Evolutionary conservation across 441 rosid species (phyloP), one percentile per base, ranked within the genome.

Genomic region (Erodium moschatum): DNA sequence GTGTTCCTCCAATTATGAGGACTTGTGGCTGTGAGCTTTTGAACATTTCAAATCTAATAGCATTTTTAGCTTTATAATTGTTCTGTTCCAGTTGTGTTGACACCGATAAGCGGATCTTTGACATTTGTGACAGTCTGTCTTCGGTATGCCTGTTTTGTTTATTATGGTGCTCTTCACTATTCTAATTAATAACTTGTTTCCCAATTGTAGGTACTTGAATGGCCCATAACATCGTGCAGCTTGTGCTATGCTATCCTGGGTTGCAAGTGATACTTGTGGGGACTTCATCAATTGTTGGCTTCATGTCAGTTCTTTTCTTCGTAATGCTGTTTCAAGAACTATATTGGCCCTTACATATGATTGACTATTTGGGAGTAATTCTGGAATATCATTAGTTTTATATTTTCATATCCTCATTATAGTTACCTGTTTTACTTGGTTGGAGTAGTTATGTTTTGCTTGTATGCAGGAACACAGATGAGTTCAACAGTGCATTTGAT

Each of bases 191-290:
- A 21, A 15, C 16, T 8, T 70, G 38, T 38, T 38, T 38, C 9
- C 44, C 44, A 38, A 50, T 40, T 67, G 65, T 40, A 75, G 78
- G 78, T 54, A 75, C 78, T 71, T 75, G 67, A 67, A 62, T 71
- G 35, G 35, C 64, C 65, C 18, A 64, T 71, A 61, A 46, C 65
- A 64, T 56, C 48, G 7, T 66, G 7, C 46, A 13, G 33, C 4
- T 10, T 42, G 52, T 71, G 72, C 72, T 64, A 24, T 15, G 65
- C 46, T 6, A 20, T 71, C 16, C 67, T 67, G 67, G 68, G 35
- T 58, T 35, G n/a, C 72, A 68, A 42, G 64, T 54, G 65, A 16
- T 35, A 0, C 65, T 7, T 46, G 40, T 42, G 72, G 74, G 66
- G 54, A 38, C 19, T 64, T 67, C 61, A 63, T 64, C 65, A 20